A percentile compares a stretch with the other conserved stretches of the same genome.
Evolutionary conservation across 164 flowering plant species (phyloP).

Genomic region (Chimonanthus salicifolius): DNA sequence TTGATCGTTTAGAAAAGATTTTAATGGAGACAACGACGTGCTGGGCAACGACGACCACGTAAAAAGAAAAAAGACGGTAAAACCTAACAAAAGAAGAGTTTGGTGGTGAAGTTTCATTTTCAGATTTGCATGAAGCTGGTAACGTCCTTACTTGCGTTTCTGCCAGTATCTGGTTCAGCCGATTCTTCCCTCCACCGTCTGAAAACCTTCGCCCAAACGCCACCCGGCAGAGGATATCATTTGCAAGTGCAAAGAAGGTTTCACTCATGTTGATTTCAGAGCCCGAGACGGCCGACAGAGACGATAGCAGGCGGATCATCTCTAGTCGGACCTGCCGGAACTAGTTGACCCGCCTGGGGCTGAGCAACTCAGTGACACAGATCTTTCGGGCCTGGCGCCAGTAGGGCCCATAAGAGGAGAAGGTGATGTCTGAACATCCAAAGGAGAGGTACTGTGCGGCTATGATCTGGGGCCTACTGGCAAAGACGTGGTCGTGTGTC

Average conservation of each 20-base stretch:
- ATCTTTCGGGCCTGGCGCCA: conserved; percentile 52
- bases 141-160: conserved; percentile 28
- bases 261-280: conserved; percentile 32
- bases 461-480: conserved; percentile 38
- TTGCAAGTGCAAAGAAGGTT: conserved; percentile 30
- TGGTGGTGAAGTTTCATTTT: too few species aligned
- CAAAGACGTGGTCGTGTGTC: conserved; percentile 42
- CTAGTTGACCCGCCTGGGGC: conserved; percentile 30
- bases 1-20: too few species aligned
- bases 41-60: too few species aligned
- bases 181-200: background rate
- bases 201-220: conserved; percentile 53
- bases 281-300: conserved; percentile 11
- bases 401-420: conserved; percentile 45
- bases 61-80: too few species aligned
- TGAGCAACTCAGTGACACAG: conserved; percentile 45
- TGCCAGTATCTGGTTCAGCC: conserved; percentile 32
- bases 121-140: too few species aligned
- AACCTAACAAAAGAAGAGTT: too few species aligned
- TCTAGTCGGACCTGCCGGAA: conserved; percentile 35
- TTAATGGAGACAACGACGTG: too few species aligned
- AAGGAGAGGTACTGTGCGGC: conserved; percentile 47
- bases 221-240: conserved; percentile 50
- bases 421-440: conserved; percentile 51
- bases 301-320: conserved; percentile 21